Conservation (phyloP, 257 asterid species). For the Scutellaria minor region DNA sequence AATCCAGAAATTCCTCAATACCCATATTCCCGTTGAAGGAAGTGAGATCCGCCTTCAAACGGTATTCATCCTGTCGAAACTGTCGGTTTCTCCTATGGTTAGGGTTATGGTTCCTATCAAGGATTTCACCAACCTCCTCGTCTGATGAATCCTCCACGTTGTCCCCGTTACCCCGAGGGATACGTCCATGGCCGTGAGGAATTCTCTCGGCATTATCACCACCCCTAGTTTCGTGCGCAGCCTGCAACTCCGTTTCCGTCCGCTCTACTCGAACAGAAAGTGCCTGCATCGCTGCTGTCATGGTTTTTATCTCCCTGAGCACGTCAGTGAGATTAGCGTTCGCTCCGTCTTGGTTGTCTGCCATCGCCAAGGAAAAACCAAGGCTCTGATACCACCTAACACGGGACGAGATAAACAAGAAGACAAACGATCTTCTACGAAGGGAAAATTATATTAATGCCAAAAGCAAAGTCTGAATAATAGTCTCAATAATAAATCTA, state of each 20-base stretch:
- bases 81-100: background rate
- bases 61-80: background rate
- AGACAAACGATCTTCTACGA: no score
- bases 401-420: no score
- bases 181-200: background rate
- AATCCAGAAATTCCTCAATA: no score
- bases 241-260: background rate
- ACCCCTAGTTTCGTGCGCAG: background rate
- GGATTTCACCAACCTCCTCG: background rate
- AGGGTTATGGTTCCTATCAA: background rate
- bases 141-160: background rate
- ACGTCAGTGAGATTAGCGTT: background rate
- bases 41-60: background rate
- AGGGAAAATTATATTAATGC: no score
- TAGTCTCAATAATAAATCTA: no score
- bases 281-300: background rate
- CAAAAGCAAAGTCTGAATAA: no score
- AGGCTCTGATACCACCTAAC: no score
- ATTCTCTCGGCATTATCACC: background rate
- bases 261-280: background rate
- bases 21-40: background rate
- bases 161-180: background rate
- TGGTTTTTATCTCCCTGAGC: background rate
- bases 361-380: background rate
- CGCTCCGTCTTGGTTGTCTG: background rate